Evolutionary conservation across 73 alveolate species (phyloP).

Genomic region (Uronychia binucleata): DNA sequence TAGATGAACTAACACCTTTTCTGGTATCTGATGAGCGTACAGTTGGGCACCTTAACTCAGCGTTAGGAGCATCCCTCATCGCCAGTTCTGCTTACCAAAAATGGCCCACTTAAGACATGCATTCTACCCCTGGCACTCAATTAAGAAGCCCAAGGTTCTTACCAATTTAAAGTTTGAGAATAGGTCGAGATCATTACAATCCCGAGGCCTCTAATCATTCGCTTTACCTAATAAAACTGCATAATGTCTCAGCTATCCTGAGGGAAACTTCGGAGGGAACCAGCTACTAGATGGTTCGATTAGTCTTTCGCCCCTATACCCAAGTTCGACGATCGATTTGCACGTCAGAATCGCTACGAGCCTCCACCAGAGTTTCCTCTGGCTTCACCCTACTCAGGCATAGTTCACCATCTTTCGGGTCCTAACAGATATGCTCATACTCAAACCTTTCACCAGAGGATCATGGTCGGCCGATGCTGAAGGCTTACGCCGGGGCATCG

Average conservation of each 20-base stretch:
- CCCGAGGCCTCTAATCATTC: slow-evolving; percentile 96
- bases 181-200: slow-evolving; percentile 91
- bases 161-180: slow-evolving; percentile 95
- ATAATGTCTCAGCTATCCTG: slow-evolving; percentile 98
- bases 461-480: slow-evolving; percentile 82
- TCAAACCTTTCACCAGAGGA: slow-evolving; percentile 68
- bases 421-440: slow-evolving; percentile 79
- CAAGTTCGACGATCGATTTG: slow-evolving; percentile 99
- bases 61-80: slow-evolving; percentile 99
- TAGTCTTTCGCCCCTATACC: slow-evolving; percentile 99
- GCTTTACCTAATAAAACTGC: slow-evolving; percentile 97
- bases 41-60: slow-evolving; percentile 96
- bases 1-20: slow-evolving; percentile 93
- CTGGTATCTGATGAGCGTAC: slow-evolving; percentile 96
- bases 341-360: slow-evolving; percentile 98
- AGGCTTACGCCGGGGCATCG: slow-evolving; percentile 69
- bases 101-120: slow-evolving; percentile 98
- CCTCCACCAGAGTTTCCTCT: slow-evolving; percentile 97
- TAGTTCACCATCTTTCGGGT: slow-evolving; percentile 99
- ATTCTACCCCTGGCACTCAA: slow-evolving; percentile 72
- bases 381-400: slow-evolving; percentile 98
- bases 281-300: slow-evolving; percentile 99
- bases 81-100: slow-evolving; percentile 99
- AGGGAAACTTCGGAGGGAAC: slow-evolving; percentile 99
- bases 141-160: slow-evolving; percentile 80